Evolutionary conservation across 2,329 filamentous ascomycete species (phyloP).

Genomic region (Apiospora phragmitis): DNA sequence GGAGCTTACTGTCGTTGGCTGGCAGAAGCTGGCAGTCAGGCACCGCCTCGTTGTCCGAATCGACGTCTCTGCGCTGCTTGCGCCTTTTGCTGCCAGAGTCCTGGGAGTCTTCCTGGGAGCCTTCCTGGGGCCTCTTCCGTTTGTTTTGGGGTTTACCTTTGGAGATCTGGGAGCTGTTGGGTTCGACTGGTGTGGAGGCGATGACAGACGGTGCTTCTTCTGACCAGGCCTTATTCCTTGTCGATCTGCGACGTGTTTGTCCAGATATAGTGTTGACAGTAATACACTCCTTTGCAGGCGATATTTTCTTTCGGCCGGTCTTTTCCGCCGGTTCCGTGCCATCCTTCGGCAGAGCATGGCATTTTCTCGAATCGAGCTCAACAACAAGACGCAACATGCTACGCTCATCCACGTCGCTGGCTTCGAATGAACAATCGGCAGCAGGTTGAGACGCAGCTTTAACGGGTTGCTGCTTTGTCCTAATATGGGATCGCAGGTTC

Average conservation of each 20-base stretch:
- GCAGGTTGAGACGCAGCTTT: constrained; percentile 16
- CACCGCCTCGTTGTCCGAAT: constrained; percentile 19
- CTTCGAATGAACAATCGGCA: constrained; percentile 31
- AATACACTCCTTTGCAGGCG: constrained; percentile 23
- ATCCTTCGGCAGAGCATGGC: constrained; percentile 27
- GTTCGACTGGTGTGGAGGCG: constrained; percentile 16
- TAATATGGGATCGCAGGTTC: constrained; percentile 11
- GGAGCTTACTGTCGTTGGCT: constrained; percentile 15
- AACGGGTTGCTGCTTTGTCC: background rate
- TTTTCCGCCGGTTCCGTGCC: constrained; percentile 32
- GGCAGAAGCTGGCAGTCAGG: constrained; percentile 21
- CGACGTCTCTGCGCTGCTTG: constrained; percentile 20
- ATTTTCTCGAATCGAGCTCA: constrained; percentile 47
- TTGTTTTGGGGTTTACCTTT: constrained; percentile 26
- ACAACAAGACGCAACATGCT: constrained; percentile 49
- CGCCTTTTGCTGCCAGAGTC: constrained; percentile 27
- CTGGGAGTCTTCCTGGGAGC: constrained; percentile 22
- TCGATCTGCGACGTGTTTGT: constrained; percentile 11
- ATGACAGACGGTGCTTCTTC: background rate
- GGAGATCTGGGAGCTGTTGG: constrained; percentile 21
- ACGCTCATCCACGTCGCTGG: constrained; percentile 43
- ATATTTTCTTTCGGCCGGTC: constrained; percentile 9
- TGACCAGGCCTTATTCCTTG: constrained; percentile 15
- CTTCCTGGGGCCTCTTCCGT: constrained; percentile 26
- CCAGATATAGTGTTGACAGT: constrained; percentile 21